Base-by-base conservation (phyloP, 768 basidiomycete genomes). In the Tricholoma sp. region DNA sequence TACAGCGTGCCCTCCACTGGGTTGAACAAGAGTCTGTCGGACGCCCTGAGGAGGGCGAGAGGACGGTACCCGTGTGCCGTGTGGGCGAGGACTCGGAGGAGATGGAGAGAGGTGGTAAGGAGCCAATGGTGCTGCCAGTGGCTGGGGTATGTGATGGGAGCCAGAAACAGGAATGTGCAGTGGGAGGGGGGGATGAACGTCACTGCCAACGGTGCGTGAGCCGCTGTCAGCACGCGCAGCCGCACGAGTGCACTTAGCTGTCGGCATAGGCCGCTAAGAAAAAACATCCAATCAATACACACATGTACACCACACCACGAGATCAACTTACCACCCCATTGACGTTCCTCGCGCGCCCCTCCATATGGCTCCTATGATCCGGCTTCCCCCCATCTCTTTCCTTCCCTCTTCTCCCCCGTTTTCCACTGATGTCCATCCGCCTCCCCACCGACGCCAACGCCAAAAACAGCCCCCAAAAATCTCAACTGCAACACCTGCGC, bases 11-110 rank as follows among this genome's bases (percentile, higher is more conserved):
- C 80, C 36, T 82, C 80, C 0, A 68, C 68, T 0, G 85, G 81
- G 62, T 90, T 85, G 62, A 91, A 89, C 3, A 89, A 61, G 13
- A 90, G 75, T 2, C 67, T 13, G 74, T n/a, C n/a, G n/a, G n/a
- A n/a, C n/a, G n/a, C n/a, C n/a, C n/a, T n/a, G n/a, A n/a, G n/a
- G n/a, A 72, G 63, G 44, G 75, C 24, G 24, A 4, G 24, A 24
- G 24, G 63, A 28, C 68, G 62, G 59, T 70, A 7, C 48, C 63
- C 61, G 60, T 70, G n/a, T 44, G 42, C 48, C 53, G 41, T 2
- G 36, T 58, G 71, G 45, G 69, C 58, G 24, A 64, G 53, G 62
- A 1, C 67, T 61, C 9, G 68, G 65, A 44, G 64, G 41, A 62
- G 64, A 13, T 61, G 68, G 52, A 66, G 60, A n/a, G 59, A 53